Evolutionary conservation across 768 basidiomycete species (phyloP).

Genomic region (Suillus cothurnatus): DNA sequence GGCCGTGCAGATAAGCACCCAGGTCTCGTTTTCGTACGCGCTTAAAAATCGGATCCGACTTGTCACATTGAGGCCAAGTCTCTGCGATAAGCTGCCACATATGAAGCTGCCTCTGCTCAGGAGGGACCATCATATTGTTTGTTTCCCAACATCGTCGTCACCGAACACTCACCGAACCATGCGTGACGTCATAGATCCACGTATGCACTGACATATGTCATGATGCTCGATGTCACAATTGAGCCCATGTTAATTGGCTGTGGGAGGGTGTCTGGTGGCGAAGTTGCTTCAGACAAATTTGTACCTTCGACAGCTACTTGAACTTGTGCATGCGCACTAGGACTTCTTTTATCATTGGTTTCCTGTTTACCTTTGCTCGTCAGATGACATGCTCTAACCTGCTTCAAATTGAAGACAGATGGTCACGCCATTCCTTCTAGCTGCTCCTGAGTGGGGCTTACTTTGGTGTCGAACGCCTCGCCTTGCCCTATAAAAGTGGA

Average conservation of each 20-base stretch:
- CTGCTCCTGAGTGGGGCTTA: background rate
- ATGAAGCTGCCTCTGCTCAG: background rate
- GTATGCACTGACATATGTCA: no score
- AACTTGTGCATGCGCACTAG: background rate
- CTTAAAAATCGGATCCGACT: background rate
- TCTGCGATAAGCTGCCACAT: no score
- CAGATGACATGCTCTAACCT: background rate
- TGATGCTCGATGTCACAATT: slow-evolving; percentile 32
- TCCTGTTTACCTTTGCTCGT: background rate
- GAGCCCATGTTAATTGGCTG: no score
- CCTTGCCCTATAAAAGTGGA: background rate
- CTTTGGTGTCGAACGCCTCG: background rate
- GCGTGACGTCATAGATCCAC: no score
- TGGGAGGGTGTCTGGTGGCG: background rate
- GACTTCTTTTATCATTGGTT: background rate
- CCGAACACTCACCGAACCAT: background rate
- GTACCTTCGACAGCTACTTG: slow-evolving; percentile 38
- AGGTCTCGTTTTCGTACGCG: background rate
- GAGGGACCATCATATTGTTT: no score
- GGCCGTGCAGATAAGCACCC: background rate
- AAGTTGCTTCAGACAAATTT: slow-evolving; percentile 43
- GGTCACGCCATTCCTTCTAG: background rate
- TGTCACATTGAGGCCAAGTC: background rate
- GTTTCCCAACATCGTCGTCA: background rate
- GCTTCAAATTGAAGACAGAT: background rate